Base-by-base conservation (phyloP, 2,329 filamentous ascomycete species). In the Ascochyta koolunga region DNA sequence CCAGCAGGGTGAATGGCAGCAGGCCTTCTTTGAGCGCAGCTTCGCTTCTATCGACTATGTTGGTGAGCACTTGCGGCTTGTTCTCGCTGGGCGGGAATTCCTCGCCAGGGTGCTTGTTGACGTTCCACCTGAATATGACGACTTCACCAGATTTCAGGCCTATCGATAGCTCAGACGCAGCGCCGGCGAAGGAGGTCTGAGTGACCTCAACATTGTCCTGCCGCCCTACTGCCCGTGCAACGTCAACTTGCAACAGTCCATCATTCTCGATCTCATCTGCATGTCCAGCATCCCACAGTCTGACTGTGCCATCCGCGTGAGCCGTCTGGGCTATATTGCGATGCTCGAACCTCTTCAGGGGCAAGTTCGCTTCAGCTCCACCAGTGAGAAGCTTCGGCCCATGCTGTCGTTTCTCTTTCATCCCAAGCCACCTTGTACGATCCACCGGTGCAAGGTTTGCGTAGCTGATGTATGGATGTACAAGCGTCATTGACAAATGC, bases 221-320 rank as follows among this genome's bases (percentile, higher is more conserved):
- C n/a, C 91, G 86, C 46, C 89, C 89, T 4, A 98, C 80, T 2
- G 93, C 90, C 59, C 91, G 84, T 6, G 90, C 89, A 32, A 98
- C 80, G 67, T 99, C 93, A 5, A 96, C 86, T 76, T 99, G 93
- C 21, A 98, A 78, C 47, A 91, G 82, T 4, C 82, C 80, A 11
- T 86, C 82, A 66, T 98, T 98, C 74, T 99, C 95, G 44, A 99
- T 89, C 67, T 97, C 91, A 69, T 99, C 95, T 13, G 86, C 90
- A 67, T 96, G 90, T 0, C 95, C 95, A 18, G 89, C 86, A 74
- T 99, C 95, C 92, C 93, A 99, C 6, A 98, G 80, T 27, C 93
- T 83, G n/a, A 99, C 81, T 0, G 90, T 96, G 47, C 93, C 91
- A 74, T 99, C 95, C 3, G 89, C 91, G 72, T 99, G 93, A 0